Base-by-base conservation (phyloP, 306 rosid genomes). In the Ziziphus jujuba region DNA sequence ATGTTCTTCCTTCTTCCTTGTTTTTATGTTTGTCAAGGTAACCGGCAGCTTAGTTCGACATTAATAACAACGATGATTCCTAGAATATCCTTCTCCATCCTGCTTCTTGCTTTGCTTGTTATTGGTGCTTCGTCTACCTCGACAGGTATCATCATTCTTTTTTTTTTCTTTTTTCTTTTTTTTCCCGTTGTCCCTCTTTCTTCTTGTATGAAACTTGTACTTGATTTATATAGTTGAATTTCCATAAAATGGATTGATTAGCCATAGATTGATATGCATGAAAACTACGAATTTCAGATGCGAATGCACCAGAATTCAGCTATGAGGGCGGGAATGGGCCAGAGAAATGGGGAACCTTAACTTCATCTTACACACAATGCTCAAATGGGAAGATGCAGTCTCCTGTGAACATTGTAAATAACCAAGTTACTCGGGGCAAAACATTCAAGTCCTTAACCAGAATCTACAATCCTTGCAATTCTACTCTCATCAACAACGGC, bases 311-410 rank as follows among this genome's bases (percentile, higher is more conserved):
- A 38, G 6, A 56, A 48, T 93, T 93, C 68, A 59, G 84, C 11
- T 93, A 93, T 71, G 6, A 19, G 9, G 96, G 96, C 24, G 1
- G 33, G 4, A 50, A 65, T 65, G 97, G 99, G 6, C 97, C 96
- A 16, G 24, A 40, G 9, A 61, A 73, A 5, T 90, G 99, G 99
- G 99, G 95, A 75, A 79, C 62, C 19, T 49, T 93, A 70, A 81
- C 71, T 63, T 91, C 95, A 51, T 2, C 3, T 1, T 90, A 40
- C 79, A 16, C 75, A 21, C 34, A 66, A 0, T 93, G 98, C 69
- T 72, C 87, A 49, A 64, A 67, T 15, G 98, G 98, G 28, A 84
- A 82, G 75, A 5, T 49, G 48, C 97, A 93, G 52, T 81, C 96
- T 40, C 97, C 99, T 6, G 75, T 93, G 76, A 67, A 90, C 45